Percentiles rank a stretch among this genome's conserved stretches.
Conservation (phyloP, 495 filamentous ascomycete genomes). For the Hypomontagnella submonticulosa region DNA sequence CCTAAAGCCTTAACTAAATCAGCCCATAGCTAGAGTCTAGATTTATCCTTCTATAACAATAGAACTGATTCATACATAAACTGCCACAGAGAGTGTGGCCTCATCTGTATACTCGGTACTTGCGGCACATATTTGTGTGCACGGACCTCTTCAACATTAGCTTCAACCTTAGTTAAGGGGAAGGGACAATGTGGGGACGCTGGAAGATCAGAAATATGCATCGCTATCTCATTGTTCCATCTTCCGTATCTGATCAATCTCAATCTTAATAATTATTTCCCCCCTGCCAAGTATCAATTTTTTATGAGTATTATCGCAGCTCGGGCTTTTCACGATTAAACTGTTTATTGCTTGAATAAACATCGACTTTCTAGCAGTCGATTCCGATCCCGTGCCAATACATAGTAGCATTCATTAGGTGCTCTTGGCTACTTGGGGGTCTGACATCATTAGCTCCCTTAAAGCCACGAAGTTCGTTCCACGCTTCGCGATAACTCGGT, state of each 20-base stretch:
- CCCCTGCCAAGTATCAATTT: constrained; percentile 3
- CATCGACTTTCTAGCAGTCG: not conserved
- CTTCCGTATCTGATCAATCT: constrained; percentile 27
- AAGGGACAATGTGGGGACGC: constrained; percentile 20
- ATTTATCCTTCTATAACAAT: too few species aligned
- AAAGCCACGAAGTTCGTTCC: constrained; percentile 9
- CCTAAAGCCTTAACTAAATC: too few species aligned
- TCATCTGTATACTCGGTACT: too few species aligned
- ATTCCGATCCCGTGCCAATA: constrained; percentile 7
- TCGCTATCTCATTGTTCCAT: constrained; percentile 38
- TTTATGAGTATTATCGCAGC: not conserved
- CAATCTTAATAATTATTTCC: constrained; percentile 19
- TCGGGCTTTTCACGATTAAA: constrained; percentile 8
- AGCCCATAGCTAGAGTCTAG: too few species aligned
- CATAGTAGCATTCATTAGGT: not conserved
- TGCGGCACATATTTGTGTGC: not conserved
- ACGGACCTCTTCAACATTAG: constrained; percentile 14
- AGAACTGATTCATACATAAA: too few species aligned
- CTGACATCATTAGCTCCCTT: constrained; percentile 33
- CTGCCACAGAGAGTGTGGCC: too few species aligned
- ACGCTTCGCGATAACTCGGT: constrained; percentile 17
- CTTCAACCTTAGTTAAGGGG: constrained; percentile 28
- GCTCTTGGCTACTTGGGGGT: constrained; percentile 19
- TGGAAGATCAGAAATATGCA: constrained; percentile 35
- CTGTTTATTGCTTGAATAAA: constrained; percentile 25